Conservation (phyloP, 805 yeast species). For the Vanderwaltozyma yarrowii region DNA sequence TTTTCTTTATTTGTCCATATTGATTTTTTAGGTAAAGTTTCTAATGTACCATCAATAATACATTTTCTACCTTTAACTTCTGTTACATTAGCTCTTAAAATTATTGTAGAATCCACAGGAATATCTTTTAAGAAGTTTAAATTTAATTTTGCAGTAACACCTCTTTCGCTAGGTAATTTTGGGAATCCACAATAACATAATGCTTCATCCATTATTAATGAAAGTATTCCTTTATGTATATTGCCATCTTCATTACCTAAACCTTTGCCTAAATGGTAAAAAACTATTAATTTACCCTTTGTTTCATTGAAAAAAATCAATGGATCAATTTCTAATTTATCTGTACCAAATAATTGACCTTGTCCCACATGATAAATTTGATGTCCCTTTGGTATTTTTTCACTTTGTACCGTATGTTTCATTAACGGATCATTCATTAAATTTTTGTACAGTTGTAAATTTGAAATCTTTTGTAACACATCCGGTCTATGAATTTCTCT, state of each 20-base stretch:
- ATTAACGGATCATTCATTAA: slow-evolving; percentile 11
- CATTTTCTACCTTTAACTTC: slow-evolving; percentile 74
- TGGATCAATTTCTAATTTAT: slow-evolving; percentile 68
- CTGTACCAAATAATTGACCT: slow-evolving; percentile 61
- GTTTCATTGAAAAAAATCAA: slow-evolving; percentile 44
- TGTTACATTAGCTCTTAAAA: slow-evolving; percentile 55
- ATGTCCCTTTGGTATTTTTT: slow-evolving; percentile 48
- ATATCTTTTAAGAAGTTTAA: slow-evolving; percentile 46
- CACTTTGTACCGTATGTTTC: slow-evolving; percentile 29
- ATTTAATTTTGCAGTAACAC: slow-evolving; percentile 76
- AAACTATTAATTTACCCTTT: slow-evolving; percentile 46
- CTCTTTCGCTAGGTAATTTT: slow-evolving; percentile 64
- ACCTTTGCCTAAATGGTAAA: slow-evolving; percentile 60
- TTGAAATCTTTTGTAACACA: slow-evolving; percentile 18
- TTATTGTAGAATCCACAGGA: slow-evolving; percentile 49
- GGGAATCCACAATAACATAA: slow-evolving; percentile 82
- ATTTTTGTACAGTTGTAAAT: slow-evolving; percentile 13
- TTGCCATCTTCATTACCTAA: slow-evolving; percentile 61
- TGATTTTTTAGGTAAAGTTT: slow-evolving; percentile 16
- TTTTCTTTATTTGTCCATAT: slow-evolving; percentile 1
- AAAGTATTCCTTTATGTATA: slow-evolving; percentile 71
- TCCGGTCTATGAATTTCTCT: slow-evolving; percentile 19
- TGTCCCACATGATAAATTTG: slow-evolving; percentile 54
- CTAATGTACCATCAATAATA: slow-evolving; percentile 61
- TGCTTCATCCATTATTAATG: slow-evolving; percentile 76